Base-by-base conservation (phyloP, 176 grass and related monocot species). In the Eleusine coracana region DNA sequence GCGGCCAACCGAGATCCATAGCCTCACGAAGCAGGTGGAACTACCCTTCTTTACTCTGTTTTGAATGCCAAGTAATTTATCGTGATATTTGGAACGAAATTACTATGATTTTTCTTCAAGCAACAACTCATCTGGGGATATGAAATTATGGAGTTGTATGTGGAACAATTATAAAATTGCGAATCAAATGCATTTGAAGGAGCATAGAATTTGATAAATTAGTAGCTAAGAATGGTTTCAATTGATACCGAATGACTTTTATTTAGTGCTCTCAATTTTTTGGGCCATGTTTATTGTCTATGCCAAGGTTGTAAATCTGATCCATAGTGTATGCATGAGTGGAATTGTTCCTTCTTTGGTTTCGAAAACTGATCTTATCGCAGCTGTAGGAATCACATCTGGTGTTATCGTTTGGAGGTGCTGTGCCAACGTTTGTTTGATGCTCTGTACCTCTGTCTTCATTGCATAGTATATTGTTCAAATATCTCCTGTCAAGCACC, bases 1-100 rank as follows among this genome's bases (percentile, higher is more conserved):
- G 92, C 76, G 84, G 64, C 78, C 89, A 48, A 92, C 90, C 78
- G 89, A 94, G 81, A 77, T 94, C 72, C 92, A 94, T 34, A 94
- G 92, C 85, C 92, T 94, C 40, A 89, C 77, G 1, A 87, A 92
- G 64, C 92, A 94, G 89, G 92, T 94, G 87, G 48, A 40, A 58
- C 15, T 71, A 27, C 60, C 50, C 73, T 81, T n/a, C 21, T 55
- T 45, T 10, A 60, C 58, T 77, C 1, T 71, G 39, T 12, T 80
- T 48, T 73, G 50, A 71, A 50, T 15, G 37, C 36, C 31, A 20
- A 73, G 16, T 7, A 27, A 73, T 25, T 77, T 31, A 66, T 13
- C 20, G 13, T 41, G 25, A 73, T 65, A 36, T 5, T 45, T 61
- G 17, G 54, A 54, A 31, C 31, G 31, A 69, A 27, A 3, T 25